phyloP scores from a whole-genome alignment of 148 eudicot species.

The Cornus suecica region DNA sequence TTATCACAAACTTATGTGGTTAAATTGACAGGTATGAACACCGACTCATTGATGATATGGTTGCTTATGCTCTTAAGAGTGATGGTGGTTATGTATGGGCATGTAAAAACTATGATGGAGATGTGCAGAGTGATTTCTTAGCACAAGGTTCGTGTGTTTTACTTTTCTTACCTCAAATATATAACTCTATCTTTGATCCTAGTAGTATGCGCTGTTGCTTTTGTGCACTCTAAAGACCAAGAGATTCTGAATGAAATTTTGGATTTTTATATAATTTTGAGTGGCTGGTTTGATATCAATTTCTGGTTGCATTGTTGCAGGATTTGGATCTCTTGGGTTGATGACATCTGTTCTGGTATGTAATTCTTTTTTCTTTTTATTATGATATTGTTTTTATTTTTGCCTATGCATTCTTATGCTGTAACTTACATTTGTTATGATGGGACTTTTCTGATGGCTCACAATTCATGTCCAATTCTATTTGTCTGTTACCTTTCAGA shows the following conservation, averaged over 20 bases:
- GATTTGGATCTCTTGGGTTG: constrained; percentile 84
- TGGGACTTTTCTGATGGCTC: background rate
- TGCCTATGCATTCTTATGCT: background rate
- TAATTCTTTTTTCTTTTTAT: background rate
- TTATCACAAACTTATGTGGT: background rate
- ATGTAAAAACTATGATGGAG: constrained; percentile 97
- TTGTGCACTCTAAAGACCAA: background rate
- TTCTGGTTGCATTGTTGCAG: constrained; percentile 28
- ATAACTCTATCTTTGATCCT: background rate
- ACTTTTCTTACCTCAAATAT: background rate
- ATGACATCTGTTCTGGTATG: constrained; percentile 89
- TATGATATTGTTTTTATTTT: background rate
- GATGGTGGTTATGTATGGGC: constrained; percentile 99
- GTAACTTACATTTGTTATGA: background rate
- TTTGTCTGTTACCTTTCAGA: background rate
- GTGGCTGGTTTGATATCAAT: background rate
- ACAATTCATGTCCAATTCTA: background rate
- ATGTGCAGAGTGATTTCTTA: constrained; percentile 94
- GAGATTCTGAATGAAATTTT: background rate
- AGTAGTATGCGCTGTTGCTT: background rate
- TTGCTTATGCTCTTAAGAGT: constrained; percentile 94
- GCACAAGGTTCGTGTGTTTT: constrained; percentile 63
- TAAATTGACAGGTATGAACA: constrained; percentile 77
- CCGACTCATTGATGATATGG: constrained; percentile 98
- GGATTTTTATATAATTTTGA: background rate